Base-by-base conservation (phyloP, 345 rosid species). In the Citrus glauca region DNA sequence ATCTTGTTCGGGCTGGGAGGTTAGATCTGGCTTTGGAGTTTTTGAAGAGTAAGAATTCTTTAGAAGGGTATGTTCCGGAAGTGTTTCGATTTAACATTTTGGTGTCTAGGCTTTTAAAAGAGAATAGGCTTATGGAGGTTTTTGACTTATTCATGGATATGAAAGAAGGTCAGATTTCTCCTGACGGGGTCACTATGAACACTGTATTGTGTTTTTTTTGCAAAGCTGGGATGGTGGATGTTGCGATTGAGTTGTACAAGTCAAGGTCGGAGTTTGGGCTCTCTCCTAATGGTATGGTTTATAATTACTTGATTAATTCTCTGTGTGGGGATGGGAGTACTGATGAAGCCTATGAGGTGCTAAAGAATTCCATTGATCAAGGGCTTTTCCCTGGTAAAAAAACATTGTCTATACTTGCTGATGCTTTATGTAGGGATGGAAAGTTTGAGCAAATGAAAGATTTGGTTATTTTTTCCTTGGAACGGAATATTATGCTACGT, bases 161-260 rank as follows among this genome's bases (percentile, higher is more conserved):
- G 98, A 87, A 84, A 76, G 89, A 88, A 45, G 77, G 70, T 67
- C 81, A 81, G 53, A 79, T 94, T 78, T 78, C 75, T 11, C 93
- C 97, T 68, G 88, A 91, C 75, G 80, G 71, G 82, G 72, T 79
- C 48, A 91, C 97, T 1, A 85, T 92, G 88, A 88, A 87, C 78
- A 88, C 90, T 63, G 86, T 89, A 38, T 83, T 96, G 48, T 90
- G 97, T 81, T 96, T 90, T 86, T 89, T 94, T 78, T 90, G 97
- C 79, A 96, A 96, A 81, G 91, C 90, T 6, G 97, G 99, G 61
- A 88, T 89, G 89, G 91, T 90, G 67, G 90, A 90, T 68, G 90
- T 82, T 82, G 98, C 97, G 14, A 80, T 88, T 13, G 90, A 91
- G 72, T 78, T 96, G 81, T 91, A 88, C 82, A 80, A 88, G 63